These are phyloP conservation scores for Chlorella sp. DNA, from an alignment of 139 green algal genomes.

Conservation along the genomic window DNA sequence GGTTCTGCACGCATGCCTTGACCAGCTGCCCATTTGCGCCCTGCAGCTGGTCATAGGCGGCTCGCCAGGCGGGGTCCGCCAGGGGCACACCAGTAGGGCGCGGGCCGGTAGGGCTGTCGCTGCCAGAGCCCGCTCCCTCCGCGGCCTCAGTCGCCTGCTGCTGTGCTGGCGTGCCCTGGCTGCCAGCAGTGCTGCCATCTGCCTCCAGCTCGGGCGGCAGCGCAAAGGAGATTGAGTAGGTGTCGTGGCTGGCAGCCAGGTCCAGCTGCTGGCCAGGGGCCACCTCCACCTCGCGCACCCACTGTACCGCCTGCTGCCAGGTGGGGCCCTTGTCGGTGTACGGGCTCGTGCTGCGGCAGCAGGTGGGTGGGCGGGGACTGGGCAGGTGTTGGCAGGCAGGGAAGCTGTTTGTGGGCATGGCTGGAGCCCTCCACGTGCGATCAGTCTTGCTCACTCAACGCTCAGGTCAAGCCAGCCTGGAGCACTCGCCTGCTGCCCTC, in stretches of 20 bases:
- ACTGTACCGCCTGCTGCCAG: conserved; percentile 81
- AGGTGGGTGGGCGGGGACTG: background rate
- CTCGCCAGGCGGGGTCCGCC: conserved; percentile 52
- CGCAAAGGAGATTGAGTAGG: conserved; percentile 63
- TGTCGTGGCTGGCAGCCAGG: conserved; percentile 67
- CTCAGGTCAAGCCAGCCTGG: too few species aligned
- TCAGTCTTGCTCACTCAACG: too few species aligned
- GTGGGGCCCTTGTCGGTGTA: conserved; percentile 61
- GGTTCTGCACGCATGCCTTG: conserved; percentile 62
- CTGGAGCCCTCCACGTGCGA: background rate
- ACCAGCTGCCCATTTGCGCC: conserved; percentile 56
- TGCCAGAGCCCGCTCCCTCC: background rate
- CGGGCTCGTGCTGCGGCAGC: conserved; percentile 44
- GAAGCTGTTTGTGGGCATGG: background rate
- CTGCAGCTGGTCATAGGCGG: conserved; percentile 34
- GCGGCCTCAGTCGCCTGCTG: background rate
- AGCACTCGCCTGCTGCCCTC: background rate
- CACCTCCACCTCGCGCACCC: conserved; percentile 62
- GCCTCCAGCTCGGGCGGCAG: background rate
- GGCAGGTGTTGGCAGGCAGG: background rate
- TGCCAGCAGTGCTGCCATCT: background rate
- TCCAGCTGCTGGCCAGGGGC: conserved; percentile 38
- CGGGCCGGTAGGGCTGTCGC: background rate
- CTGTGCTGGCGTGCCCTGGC: background rate
- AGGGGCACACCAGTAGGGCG: conserved; percentile 1